A percentile compares a stretch with the other conserved stretches of the same genome.
These are phyloP conservation scores for Aspergillus tanneri DNA, from an alignment of 2,329 filamentous ascomycete genomes.

Conservation along the genomic window DNA sequence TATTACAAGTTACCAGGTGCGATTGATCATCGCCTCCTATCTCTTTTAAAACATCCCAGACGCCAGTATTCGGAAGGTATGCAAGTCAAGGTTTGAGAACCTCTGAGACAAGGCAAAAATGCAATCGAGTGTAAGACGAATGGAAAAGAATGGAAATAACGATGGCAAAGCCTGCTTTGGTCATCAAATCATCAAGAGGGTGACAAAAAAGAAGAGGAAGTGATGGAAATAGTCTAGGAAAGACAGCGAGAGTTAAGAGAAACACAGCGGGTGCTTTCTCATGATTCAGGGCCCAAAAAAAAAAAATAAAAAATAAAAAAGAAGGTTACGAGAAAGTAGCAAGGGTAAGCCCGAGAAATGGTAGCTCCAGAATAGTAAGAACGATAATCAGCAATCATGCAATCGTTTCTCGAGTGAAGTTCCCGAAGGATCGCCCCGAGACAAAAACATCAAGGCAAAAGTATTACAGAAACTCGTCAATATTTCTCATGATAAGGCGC, in stretches of 20 bases:
- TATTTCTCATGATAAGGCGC: conserved; percentile 45
- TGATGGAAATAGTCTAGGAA: conserved; percentile 9
- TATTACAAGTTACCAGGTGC: conserved; percentile 37
- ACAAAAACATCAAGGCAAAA: conserved; percentile 14
- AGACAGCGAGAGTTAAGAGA: conserved; percentile 6
- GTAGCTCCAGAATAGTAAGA: conserved; percentile 10
- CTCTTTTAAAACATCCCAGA: conserved; percentile 30
- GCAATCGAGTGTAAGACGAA: conserved; percentile 9
- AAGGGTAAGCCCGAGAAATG: neutral
- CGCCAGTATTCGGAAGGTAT: conserved; percentile 25
- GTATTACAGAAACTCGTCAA: conserved; percentile 46
- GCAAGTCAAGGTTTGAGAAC: conserved; percentile 10
- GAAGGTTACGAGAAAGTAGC: too few relatives aligned
- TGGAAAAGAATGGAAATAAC: conserved; percentile 20
- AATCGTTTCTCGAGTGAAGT: conserved; percentile 29
- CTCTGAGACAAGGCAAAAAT: conserved; percentile 9
- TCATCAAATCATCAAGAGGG: conserved; percentile 36
- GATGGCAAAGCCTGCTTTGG: conserved; percentile 46
- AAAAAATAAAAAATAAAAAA: conserved; percentile 14
- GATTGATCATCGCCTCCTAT: conserved; percentile 19
- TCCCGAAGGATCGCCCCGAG: conserved; percentile 2
- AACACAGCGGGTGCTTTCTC: neutral
- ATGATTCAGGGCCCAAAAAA: conserved; percentile 8
- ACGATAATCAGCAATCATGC: too few relatives aligned
- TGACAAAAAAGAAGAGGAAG: conserved; percentile 13